These are phyloP conservation scores for Carpinus viminea DNA, from an alignment of 306 rosid species.

Conservation along the genomic window DNA sequence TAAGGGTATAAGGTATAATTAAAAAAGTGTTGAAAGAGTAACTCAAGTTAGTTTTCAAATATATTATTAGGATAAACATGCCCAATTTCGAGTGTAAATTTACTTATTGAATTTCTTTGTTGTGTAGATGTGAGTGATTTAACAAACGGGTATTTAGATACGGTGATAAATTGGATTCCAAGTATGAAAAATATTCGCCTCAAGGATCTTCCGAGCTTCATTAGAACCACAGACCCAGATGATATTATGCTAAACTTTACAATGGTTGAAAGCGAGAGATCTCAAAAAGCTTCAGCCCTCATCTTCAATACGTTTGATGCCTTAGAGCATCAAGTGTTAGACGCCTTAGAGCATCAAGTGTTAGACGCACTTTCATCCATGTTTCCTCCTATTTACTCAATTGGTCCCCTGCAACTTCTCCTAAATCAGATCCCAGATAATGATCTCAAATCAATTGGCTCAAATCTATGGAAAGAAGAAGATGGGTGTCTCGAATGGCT, in stretches of 20 bases:
- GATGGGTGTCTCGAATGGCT: conserved; percentile 61
- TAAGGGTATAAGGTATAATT: no score
- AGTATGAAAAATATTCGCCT: conserved; percentile 55
- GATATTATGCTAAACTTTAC: conserved; percentile 31
- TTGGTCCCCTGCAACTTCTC: conserved; percentile 57
- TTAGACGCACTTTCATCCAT: conserved; percentile 34
- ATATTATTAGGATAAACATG: no score
- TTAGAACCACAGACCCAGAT: conserved; percentile 56
- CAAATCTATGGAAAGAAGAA: conserved; percentile 77
- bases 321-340: conserved; percentile 44
- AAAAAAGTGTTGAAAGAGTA: no score
- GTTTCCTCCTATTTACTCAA: conserved; percentile 48
- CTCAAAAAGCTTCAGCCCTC: conserved; percentile 48
- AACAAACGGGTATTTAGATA: conserved; percentile 57
- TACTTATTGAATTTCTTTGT: no score
- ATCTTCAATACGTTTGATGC: conserved; percentile 60
- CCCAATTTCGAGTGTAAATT: no score
- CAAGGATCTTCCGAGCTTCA: conserved; percentile 53
- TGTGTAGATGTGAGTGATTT: conserved; percentile 46
- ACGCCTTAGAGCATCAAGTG: conserved; percentile 46
- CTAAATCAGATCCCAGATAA: conserved; percentile 21
- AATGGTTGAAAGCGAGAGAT: conserved; percentile 23
- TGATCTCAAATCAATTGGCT: conserved; percentile 29
- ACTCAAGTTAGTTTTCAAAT: no score
- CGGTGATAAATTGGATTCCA: conserved; percentile 53